Conservation (phyloP, 345 rosid genomes). For the Lumnitzera racemosa region DNA sequence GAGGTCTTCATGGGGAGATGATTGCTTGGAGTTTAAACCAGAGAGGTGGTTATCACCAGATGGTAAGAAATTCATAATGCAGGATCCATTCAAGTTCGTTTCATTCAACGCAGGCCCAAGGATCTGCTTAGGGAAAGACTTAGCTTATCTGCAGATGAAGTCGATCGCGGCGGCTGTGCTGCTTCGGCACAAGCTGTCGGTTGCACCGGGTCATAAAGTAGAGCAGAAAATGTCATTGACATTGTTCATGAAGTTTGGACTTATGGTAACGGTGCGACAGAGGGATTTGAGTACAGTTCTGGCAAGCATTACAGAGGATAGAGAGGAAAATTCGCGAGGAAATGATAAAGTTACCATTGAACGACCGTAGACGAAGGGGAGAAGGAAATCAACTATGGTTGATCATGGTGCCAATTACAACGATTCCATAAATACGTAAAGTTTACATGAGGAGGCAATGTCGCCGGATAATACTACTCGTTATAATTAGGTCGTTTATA, state of each 20-base stretch:
- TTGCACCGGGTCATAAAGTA: constrained; percentile 66
- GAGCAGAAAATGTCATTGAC: constrained; percentile 99
- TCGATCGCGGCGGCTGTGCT: constrained; percentile 75
- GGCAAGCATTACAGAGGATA: constrained; percentile 23
- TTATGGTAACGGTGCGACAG: constrained; percentile 47
- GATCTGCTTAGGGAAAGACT: constrained; percentile 71
- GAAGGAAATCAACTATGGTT: too few species aligned
- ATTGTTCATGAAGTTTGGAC: constrained; percentile 83
- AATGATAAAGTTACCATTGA: constrained; percentile 24
- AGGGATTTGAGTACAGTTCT: constrained; percentile 46
- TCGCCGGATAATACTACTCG: too few species aligned
- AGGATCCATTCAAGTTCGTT: constrained; percentile 71
- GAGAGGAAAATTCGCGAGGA: constrained; percentile 17
- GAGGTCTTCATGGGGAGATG: constrained; percentile 87
- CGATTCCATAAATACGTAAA: too few species aligned
- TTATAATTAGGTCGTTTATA: too few species aligned
- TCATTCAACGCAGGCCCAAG: constrained; percentile 96
- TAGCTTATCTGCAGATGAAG: constrained; percentile 92
- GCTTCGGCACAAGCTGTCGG: constrained; percentile 57
- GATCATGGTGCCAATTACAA: too few species aligned
- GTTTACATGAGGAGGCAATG: too few species aligned
- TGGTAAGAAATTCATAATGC: constrained; percentile 42
- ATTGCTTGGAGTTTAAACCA: constrained; percentile 73
- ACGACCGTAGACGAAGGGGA: constrained; percentile 5
- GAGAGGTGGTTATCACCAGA: constrained; percentile 78